Percentiles rank a stretch among this genome's conserved stretches.
Evolutionary conservation across 805 yeast genomes (phyloP).

Genomic region (Cyberlindnera mississippiensis): DNA sequence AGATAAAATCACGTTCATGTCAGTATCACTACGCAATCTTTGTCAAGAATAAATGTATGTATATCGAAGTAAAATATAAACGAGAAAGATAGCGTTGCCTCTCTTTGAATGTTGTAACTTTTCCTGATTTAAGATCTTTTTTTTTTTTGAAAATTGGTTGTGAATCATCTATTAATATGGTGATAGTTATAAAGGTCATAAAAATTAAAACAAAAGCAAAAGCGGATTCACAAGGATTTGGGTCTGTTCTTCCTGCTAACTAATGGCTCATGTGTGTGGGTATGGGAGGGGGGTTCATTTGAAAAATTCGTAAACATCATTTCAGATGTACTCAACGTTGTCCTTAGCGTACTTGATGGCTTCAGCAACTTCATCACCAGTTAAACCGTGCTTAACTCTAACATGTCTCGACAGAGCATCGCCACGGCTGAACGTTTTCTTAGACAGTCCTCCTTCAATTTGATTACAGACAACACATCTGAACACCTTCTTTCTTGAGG

Average conservation of each 20-base stretch:
- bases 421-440: conserved; percentile 84
- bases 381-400: conserved; percentile 80
- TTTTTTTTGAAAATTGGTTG: neutral
- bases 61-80: too few relatives aligned
- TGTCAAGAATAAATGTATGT: too few relatives aligned
- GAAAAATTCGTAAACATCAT: neutral
- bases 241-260: too few relatives aligned
- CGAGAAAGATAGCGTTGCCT: too few relatives aligned
- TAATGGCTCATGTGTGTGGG: too few relatives aligned
- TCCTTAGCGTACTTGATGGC: conserved; percentile 74
- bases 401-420: conserved; percentile 94
- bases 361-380: conserved; percentile 61
- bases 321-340: conserved; percentile 55
- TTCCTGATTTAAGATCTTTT: too few relatives aligned
- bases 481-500: conserved; percentile 78
- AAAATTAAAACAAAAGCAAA: conserved; percentile 3
- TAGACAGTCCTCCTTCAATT: conserved; percentile 35
- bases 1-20: too few relatives aligned
- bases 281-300: too few relatives aligned
- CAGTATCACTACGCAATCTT: too few relatives aligned
- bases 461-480: conserved; percentile 71
- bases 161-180: conserved; percentile 3
- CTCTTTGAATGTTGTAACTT: too few relatives aligned
- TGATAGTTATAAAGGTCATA: conserved; percentile 1
- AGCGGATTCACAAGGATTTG: conserved; percentile 7